Evolutionary conservation across 306 rosid genomes (phyloP).

Genomic region (Glycine soja): DNA sequence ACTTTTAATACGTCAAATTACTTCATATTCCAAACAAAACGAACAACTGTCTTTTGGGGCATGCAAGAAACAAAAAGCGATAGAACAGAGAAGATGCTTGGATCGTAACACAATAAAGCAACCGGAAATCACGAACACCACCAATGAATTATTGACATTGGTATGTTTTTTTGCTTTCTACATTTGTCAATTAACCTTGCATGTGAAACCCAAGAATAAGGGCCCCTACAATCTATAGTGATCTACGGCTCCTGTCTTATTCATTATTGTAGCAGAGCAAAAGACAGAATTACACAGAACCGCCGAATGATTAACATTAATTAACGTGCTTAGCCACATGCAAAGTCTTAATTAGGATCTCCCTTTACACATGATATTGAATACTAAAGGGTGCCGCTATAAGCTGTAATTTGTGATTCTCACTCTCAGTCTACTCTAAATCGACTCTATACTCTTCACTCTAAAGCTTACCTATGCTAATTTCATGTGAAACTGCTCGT

Average conservation of each 20-base stretch:
- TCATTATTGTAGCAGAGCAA: constrained; percentile 8
- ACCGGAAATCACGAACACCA: constrained; percentile 41
- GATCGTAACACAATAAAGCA: constrained; percentile 18
- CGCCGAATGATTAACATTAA: constrained; percentile 20
- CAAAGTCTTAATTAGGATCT: background rate
- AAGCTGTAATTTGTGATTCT: background rate
- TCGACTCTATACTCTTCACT: background rate
- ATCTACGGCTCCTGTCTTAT: constrained; percentile 29
- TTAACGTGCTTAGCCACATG: constrained; percentile 25
- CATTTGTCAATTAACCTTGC: constrained; percentile 10
- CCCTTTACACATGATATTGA: background rate
- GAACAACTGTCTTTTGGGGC: background rate
- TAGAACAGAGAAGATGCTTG: background rate
- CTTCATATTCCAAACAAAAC: background rate
- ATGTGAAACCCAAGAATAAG: constrained; percentile 19
- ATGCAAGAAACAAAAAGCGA: constrained; percentile 4
- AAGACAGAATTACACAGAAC: constrained; percentile 7
- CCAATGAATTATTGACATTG: constrained; percentile 31
- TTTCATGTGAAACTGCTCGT: background rate
- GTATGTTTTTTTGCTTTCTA: background rate
- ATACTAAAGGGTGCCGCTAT: too few relatives aligned
- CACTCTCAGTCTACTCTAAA: background rate
- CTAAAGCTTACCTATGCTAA: background rate
- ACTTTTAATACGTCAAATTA: background rate
- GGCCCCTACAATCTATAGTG: constrained; percentile 16